phyloP scores from a whole-genome alignment of 441 rosid genomes.

The Euphorbia schlechtendalii region DNA sequence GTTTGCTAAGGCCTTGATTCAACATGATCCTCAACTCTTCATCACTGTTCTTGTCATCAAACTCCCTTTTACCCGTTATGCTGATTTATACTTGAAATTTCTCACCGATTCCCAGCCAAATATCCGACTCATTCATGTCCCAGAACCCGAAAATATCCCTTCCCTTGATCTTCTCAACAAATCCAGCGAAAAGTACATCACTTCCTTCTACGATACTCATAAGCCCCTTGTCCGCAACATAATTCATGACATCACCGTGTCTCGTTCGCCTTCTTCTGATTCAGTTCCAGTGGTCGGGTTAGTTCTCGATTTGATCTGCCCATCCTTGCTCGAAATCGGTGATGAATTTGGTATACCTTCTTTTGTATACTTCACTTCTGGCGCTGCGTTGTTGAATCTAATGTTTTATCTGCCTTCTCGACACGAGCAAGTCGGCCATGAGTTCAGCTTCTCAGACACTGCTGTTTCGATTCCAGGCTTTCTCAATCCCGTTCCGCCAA shows the following conservation, averaged over 20 bases:
- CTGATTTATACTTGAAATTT: constrained; percentile 27
- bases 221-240: constrained; percentile 20
- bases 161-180: constrained; percentile 20
- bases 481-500: constrained; percentile 33
- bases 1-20: constrained; percentile 35
- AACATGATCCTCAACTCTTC: constrained; percentile 29
- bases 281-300: constrained; percentile 32
- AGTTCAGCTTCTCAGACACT: constrained; percentile 30
- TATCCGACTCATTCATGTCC: constrained; percentile 35
- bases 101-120: constrained; percentile 29
- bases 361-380: constrained; percentile 38
- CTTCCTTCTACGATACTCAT: constrained; percentile 11
- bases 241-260: constrained; percentile 7
- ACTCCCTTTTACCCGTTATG: constrained; percentile 17
- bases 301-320: constrained; percentile 50
- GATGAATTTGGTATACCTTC: constrained; percentile 38
- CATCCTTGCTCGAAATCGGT: constrained; percentile 47
- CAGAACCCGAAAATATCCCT: constrained; percentile 31
- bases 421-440: constrained; percentile 18
- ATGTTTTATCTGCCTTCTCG: constrained; percentile 21
- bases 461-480: constrained; percentile 38
- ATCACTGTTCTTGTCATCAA: constrained; percentile 43
- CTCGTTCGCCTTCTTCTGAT: background rate
- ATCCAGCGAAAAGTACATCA: constrained; percentile 24
- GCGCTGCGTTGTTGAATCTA: too few species aligned